phyloP scores from a whole-genome alignment of 176 grass and related monocot species.

The Aegilops longissima region DNA sequence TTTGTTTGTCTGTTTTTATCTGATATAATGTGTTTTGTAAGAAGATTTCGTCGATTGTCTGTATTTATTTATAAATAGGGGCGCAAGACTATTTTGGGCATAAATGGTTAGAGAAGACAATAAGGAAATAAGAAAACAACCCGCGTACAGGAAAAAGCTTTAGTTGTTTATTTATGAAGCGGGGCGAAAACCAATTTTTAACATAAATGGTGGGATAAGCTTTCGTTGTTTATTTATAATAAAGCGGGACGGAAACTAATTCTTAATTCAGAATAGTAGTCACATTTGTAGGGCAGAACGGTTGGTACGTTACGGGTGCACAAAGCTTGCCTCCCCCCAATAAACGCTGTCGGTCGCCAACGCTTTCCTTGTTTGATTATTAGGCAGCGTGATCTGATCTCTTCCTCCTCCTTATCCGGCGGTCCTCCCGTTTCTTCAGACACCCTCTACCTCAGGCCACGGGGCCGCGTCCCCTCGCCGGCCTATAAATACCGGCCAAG shows the following conservation, averaged over 20 bases:
- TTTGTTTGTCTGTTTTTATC: too few relatives aligned
- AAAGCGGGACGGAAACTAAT: too few relatives aligned
- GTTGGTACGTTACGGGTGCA: neutral
- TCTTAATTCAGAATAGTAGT: neutral
- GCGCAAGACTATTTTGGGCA: too few relatives aligned
- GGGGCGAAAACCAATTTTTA: too few relatives aligned
- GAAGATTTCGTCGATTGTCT: too few relatives aligned
- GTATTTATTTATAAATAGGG: too few relatives aligned
- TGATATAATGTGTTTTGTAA: too few relatives aligned
- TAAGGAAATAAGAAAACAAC: neutral
- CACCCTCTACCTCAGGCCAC: slow-evolving; percentile 19
- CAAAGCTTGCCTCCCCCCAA: neutral
- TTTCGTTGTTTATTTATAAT: neutral
- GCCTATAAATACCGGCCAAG: slow-evolving; percentile 43
- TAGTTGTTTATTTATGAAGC: neutral
- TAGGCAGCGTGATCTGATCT: neutral
- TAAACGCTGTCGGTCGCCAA: neutral
- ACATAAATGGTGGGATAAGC: too few relatives aligned
- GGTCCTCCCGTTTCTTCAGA: slow-evolving; percentile 30
- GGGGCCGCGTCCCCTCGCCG: neutral
- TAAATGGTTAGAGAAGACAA: neutral
- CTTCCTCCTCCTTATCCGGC: slow-evolving; percentile 28
- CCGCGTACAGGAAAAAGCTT: neutral
- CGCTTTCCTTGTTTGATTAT: neutral
- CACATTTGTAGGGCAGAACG: neutral